Base-by-base conservation (phyloP, 805 yeast species). In the Spathaspora sp. region DNA sequence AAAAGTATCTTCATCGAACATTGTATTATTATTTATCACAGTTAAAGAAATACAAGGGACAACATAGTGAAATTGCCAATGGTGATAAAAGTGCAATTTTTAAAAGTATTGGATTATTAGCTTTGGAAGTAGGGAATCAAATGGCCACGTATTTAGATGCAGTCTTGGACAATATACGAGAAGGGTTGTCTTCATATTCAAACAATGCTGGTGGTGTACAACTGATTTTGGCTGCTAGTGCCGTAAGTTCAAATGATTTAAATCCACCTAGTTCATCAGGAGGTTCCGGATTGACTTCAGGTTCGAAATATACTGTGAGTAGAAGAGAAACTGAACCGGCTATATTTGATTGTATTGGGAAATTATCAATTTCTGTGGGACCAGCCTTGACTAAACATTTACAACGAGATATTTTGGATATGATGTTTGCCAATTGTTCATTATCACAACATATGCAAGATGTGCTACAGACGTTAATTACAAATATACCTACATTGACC, bases 361-460 rank as follows among this genome's bases (percentile, higher is more conserved):
- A 89, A 68, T 70, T 94, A 38, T 92, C 97, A 0, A 78, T 79
- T 23, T 93, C 98, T 0, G 89, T 93, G 14, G 97, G 97, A 0
- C 96, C 97, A 11, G 96, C 97, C 0, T 73, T 93, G 51, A 89
- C 97, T 0, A 94, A 93, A 62, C 91, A 89, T 64, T 71, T 94
- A 50, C 92, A 90, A 56, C 80, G 86, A 55, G 96, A 89, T 60
- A 78, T 93, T 19, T 70, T 93, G 48, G 92, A 87, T 57, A 76
- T 88, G 68, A 80, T 93, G 70, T 77, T 93, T 59, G 68, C 72
- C 35, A 80, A 85, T 46, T 90, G 97, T 54, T 88, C 97, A 0
- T 77, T 93, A 49, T 86, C 90, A n/a, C 86, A 83, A 57, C 86
- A 87, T 55, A 83, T 93, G 83, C 85, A 89, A 61, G 83, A 83